A percentile compares a stretch with the other conserved stretches of the same genome.
Evolutionary conservation across 2,329 filamentous ascomycete species (phyloP).

Genomic region (Seiridium unicorne): DNA sequence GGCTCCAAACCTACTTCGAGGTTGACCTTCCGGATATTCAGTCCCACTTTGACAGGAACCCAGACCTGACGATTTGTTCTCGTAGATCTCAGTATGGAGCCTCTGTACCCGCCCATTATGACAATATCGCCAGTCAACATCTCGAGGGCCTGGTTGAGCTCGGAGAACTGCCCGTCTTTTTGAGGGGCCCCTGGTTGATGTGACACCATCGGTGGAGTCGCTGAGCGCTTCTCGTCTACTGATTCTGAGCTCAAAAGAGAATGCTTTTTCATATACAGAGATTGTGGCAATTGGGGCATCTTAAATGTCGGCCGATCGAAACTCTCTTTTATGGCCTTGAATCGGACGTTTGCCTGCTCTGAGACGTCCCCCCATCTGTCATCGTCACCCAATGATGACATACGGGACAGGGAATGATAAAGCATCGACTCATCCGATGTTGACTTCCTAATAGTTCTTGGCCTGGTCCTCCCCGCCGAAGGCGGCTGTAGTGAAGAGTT

Average conservation of each 20-base stretch:
- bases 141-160: conserved; percentile 58
- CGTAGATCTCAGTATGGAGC: conserved; percentile 83
- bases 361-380: conserved; percentile 76
- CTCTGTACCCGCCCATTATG: conserved; percentile 85
- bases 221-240: conserved; percentile 15
- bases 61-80: conserved; percentile 84
- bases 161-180: conserved; percentile 28
- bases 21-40: conserved; percentile 90
- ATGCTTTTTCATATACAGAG: conserved; percentile 29
- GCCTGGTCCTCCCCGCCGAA: conserved; percentile 22
- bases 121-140: conserved; percentile 81
- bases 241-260: conserved; percentile 19
- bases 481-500: conserved; percentile 15
- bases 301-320: conserved; percentile 78
- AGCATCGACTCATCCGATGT: conserved; percentile 79
- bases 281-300: conserved; percentile 60
- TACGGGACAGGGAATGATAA: conserved; percentile 71
- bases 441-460: conserved; percentile 51
- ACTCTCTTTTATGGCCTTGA: conserved; percentile 89
- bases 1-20: conserved; percentile 80
- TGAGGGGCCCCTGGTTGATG: conserved; percentile 11
- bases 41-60: conserved; percentile 89
- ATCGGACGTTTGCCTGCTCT: conserved; percentile 81
- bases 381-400: conserved; percentile 83
- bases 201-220: conserved; percentile 12